These are phyloP conservation scores for Amanita pseudoporphyria DNA, from an alignment of 768 basidiomycete species.

Conservation along the genomic window DNA sequence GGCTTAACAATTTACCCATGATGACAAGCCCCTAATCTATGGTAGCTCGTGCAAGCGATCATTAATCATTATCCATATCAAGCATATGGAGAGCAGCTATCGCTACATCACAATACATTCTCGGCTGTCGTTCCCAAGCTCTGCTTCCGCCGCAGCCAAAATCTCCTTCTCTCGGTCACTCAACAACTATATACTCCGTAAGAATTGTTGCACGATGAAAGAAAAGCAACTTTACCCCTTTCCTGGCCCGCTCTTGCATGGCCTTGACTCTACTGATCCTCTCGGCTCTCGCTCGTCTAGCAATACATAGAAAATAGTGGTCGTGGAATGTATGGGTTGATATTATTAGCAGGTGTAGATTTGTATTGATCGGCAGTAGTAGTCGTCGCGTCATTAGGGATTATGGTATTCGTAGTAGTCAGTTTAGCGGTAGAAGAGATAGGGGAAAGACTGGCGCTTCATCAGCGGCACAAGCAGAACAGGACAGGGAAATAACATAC, in stretches of 20 bases:
- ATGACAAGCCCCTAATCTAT: too few species aligned
- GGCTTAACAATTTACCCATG: too few species aligned
- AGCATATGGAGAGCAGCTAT: neutral
- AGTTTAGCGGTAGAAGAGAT: conserved; percentile 10
- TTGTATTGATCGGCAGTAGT: conserved; percentile 21
- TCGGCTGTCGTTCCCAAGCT: conserved; percentile 29
- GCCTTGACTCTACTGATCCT: conserved; percentile 60
- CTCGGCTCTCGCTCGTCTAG: conserved; percentile 68
- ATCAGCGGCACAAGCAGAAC: conserved; percentile 49
- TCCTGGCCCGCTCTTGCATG: conserved; percentile 64
- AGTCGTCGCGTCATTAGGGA: conserved; percentile 13
- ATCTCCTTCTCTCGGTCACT: conserved; percentile 56
- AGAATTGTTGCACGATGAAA: neutral
- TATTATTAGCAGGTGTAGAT: conserved; percentile 29
- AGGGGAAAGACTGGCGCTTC: conserved; percentile 41
- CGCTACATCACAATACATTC: conserved; percentile 51
- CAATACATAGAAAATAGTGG: conserved; percentile 54
- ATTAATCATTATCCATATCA: neutral
- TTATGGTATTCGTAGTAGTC: conserved; percentile 13
- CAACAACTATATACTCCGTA: conserved; percentile 30
- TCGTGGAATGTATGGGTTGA: conserved; percentile 52
- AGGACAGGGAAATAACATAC: conserved; percentile 36
- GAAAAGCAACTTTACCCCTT: conserved; percentile 44
- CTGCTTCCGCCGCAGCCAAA: conserved; percentile 42
- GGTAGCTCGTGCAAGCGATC: too few species aligned